Base-by-base conservation (phyloP, 768 basidiomycete genomes). In the Pleurotus pulmonarius region DNA sequence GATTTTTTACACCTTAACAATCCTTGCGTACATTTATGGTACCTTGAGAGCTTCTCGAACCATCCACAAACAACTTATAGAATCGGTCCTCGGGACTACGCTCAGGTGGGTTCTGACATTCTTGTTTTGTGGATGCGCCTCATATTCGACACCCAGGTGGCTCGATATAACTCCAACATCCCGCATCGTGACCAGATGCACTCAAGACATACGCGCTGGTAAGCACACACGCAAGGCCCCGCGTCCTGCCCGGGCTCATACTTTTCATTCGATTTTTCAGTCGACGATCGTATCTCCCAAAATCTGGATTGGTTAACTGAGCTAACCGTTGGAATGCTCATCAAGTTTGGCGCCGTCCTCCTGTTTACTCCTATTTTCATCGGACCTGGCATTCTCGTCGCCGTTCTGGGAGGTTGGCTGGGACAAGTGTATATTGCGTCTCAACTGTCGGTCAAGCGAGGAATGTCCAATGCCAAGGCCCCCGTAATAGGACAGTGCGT, bases 181-280 rank as follows among this genome's bases (percentile, higher is more conserved):
- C 3, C 75, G 81, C 1, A 74, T 83, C 53, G 77, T 81, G 37
- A 67, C 78, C 5, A 38, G 54, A 22, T 75, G 75, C 58, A 81
- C 80, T 0, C 74, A 78, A 46, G 81, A 82, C 61, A 78, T 82
- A 7, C 68, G 79, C 22, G 57, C 60, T 41, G 59, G 68, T 29
- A 22, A 49, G 49, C 45, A 11, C 29, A 11, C 29, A 8, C 29
- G 9, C 29, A 3, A 34, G 11, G 29, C 11, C 9, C 29, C 29
- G 4, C 29, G 1, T 34, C 29, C 29, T 11, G 20, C 29, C 29
- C 29, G 29, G 29, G 29, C 29, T 34, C 29, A 34, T 34, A 11
- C 11, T 34, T 29, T 34, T 9, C 29, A 3, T 34, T 34, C 29
- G 9, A 8, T 51, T n/a, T 7, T 46, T 20, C 81, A 37, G 69